phyloP scores from a whole-genome alignment of 371 early-diverging fungal species.

The Choanephora cucurbitarum region DNA sequence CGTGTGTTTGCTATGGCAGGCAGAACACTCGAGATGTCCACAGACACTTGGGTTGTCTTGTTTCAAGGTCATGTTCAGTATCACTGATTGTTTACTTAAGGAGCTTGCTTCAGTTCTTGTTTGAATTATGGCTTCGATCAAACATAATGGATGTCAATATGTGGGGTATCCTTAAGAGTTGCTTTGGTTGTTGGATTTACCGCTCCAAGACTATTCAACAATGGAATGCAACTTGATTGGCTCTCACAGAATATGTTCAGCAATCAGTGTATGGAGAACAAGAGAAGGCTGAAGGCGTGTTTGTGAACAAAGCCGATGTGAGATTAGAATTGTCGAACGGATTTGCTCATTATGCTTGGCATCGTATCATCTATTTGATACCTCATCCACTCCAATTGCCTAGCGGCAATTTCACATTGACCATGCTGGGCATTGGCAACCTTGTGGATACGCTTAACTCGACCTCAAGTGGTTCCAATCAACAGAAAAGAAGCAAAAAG shows the following conservation, averaged over 20 bases:
- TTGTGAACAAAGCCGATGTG: constrained; percentile 53
- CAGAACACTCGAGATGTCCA: constrained; percentile 61
- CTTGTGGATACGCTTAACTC: constrained; percentile 64
- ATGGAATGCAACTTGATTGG: constrained; percentile 64
- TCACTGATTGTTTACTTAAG: constrained; percentile 67
- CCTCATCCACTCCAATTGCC: constrained; percentile 65
- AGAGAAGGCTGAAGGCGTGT: constrained; percentile 56
- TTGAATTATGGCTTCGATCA: constrained; percentile 75
- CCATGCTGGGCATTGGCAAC: constrained; percentile 67
- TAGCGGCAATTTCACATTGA: constrained; percentile 64
- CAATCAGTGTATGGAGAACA: constrained; percentile 62
- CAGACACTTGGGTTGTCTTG: constrained; percentile 75
- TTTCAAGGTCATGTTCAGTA: constrained; percentile 75
- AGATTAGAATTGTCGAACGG: constrained; percentile 65
- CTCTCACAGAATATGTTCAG: constrained; percentile 50
- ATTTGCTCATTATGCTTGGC: constrained; percentile 76
- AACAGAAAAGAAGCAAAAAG: too few relatives aligned
- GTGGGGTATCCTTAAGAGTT: constrained; percentile 50
- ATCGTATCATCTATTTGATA: constrained; percentile 66
- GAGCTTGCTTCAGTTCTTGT: constrained; percentile 63
- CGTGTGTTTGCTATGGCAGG: constrained; percentile 52
- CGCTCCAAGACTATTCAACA: constrained; percentile 67
- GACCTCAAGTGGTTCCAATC: too few relatives aligned
- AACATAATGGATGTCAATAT: constrained; percentile 62
- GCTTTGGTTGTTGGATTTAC: constrained; percentile 74